Percentiles rank a stretch among this genome's conserved stretches.
phyloP scores from a whole-genome alignment of 2,329 filamentous ascomycete genomes.

The Monilinia aucupariae region DNA sequence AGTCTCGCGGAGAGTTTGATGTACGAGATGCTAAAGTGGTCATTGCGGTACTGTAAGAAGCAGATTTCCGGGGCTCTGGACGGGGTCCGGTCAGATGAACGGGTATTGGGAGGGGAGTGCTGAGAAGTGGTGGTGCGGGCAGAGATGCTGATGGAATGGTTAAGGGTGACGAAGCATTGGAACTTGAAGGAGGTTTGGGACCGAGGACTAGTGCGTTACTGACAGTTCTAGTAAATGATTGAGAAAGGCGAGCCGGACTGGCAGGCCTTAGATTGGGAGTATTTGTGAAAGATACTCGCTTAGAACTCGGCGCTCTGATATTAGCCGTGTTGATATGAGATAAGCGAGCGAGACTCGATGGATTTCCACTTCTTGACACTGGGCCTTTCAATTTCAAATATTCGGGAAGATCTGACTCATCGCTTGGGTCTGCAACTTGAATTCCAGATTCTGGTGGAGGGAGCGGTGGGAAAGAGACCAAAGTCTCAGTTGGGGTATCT shows the following conservation, averaged over 20 bases:
- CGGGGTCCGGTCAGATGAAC: conserved; percentile 23
- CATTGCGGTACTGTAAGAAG: conserved; percentile 1
- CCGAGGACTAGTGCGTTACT: background rate
- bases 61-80: conserved; percentile 15
- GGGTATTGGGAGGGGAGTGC: conserved; percentile 18
- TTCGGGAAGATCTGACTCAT: background rate
- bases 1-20: conserved; percentile 1
- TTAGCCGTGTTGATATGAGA: background rate
- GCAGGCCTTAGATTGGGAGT: background rate
- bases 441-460: background rate
- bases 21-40: background rate
- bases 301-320: background rate
- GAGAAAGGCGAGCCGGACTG: background rate
- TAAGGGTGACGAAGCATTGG: conserved; percentile 17
- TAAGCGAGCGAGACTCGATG: background rate
- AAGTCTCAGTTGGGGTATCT: conserved; percentile 7
- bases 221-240: background rate
- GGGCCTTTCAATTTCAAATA: background rate
- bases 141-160: conserved; percentile 7
- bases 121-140: conserved; percentile 24
- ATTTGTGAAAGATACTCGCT: background rate
- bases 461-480: conserved; percentile 4
- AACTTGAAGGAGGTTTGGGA: background rate
- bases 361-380: background rate
- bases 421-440: background rate